phyloP scores from a whole-genome alignment of 306 rosid genomes.

The Quercus parvula region DNA sequence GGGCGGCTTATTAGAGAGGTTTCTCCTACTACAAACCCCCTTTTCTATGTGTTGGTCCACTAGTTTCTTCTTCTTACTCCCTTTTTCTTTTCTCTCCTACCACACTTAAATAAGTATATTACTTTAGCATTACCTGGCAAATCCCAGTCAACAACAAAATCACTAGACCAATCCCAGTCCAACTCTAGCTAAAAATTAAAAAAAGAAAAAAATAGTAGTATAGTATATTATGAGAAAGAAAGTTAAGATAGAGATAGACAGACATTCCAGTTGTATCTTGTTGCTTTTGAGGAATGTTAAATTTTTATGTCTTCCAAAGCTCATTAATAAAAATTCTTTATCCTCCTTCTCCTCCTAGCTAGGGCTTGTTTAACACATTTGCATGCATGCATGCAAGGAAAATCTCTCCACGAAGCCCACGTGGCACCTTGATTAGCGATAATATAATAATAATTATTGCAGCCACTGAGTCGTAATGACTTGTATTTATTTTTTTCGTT shows the following conservation, averaged over 20 bases:
- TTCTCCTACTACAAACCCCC: slow-evolving; percentile 26
- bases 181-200: slow-evolving; percentile 28
- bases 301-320: slow-evolving; percentile 49
- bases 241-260: slow-evolving; percentile 45
- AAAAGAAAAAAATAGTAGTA: not conserved
- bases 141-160: slow-evolving; percentile 52
- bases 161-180: slow-evolving; percentile 66
- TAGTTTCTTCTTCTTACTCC: slow-evolving; percentile 9
- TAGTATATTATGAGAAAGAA: slow-evolving; percentile 12
- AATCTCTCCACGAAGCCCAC: slow-evolving; percentile 45
- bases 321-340: slow-evolving; percentile 18
- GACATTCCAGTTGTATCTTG: slow-evolving; percentile 95
- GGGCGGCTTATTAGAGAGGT: slow-evolving; percentile 42
- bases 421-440: slow-evolving; percentile 51
- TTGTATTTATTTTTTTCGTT: not conserved
- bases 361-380: slow-evolving; percentile 24
- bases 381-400: slow-evolving; percentile 71
- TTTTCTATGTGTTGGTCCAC: slow-evolving; percentile 52
- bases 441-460: slow-evolving; percentile 12
- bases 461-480: too few relatives aligned
- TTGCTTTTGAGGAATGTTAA: slow-evolving; percentile 84
- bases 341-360: slow-evolving; percentile 1
- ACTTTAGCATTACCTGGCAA: slow-evolving; percentile 41
- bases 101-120: slow-evolving; percentile 13
- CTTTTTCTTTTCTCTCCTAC: slow-evolving; percentile 5